Evolutionary conservation across 2,329 filamentous ascomycete genomes (phyloP).

Genomic region (Mariannaea elegans): DNA sequence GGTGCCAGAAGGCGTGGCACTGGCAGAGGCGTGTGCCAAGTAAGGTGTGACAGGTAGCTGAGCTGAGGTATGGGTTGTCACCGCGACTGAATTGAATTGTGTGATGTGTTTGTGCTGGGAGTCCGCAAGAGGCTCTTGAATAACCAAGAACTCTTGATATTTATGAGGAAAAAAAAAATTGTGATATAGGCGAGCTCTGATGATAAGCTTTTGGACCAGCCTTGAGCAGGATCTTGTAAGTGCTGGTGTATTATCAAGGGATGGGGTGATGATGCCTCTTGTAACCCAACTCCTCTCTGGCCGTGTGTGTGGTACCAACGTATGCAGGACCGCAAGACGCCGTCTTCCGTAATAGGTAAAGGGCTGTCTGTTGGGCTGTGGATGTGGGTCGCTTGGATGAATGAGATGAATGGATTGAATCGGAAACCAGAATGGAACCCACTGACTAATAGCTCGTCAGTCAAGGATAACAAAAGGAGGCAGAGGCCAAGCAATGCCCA

Average conservation of each 20-base stretch:
- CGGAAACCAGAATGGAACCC: conserved; percentile 31
- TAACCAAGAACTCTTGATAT: too few species aligned
- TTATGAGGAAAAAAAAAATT: neutral
- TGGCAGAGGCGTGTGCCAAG: conserved; percentile 12
- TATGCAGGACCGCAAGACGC: conserved; percentile 27
- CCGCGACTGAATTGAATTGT: neutral
- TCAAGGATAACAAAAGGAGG: conserved; percentile 15
- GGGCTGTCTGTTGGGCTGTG: conserved; percentile 22
- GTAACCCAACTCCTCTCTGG: neutral
- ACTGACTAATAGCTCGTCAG: conserved; percentile 23
- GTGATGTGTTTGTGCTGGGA: neutral
- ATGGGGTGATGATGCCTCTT: neutral
- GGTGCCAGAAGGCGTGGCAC: neutral
- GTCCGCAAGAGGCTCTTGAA: too few species aligned
- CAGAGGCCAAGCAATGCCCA: neutral
- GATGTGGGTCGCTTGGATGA: conserved; percentile 15
- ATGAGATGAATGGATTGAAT: conserved; percentile 25
- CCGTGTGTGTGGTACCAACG: conserved; percentile 10
- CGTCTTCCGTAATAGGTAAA: conserved; percentile 37
- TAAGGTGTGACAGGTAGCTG: neutral
- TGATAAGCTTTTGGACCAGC: too few species aligned
- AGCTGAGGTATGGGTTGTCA: neutral
- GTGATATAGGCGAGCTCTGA: neutral
- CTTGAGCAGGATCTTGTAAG: neutral
- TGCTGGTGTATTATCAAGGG: neutral